phyloP scores from a whole-genome alignment of 192 early-diverging fungal species.

The Spinellus fusiger region DNA sequence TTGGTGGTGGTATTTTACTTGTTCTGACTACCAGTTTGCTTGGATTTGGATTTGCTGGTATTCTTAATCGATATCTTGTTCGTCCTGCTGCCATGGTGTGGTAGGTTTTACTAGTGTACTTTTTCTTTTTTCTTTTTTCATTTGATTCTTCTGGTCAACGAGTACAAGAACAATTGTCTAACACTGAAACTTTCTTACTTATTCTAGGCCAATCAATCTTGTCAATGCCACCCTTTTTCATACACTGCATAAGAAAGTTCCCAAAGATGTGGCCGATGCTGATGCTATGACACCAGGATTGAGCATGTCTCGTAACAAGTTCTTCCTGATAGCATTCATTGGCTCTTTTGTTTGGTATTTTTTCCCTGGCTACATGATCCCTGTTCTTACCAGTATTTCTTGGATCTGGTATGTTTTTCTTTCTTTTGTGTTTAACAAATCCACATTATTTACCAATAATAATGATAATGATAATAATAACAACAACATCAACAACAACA shows the following conservation, averaged over 20 bases:
- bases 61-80: conserved; percentile 34
- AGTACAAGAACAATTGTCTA: too few relatives aligned
- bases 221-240: conserved; percentile 45
- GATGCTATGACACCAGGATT: conserved; percentile 21
- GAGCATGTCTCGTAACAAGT: conserved; percentile 28
- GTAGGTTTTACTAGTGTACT: background rate
- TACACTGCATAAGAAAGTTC: conserved; percentile 34
- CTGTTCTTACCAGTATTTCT: conserved; percentile 57
- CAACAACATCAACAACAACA: too few relatives aligned
- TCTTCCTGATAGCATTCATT: conserved; percentile 39
- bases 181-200: background rate
- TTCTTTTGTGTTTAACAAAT: too few relatives aligned
- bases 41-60: conserved; percentile 41
- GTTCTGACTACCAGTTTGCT: conserved; percentile 59
- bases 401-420: conserved; percentile 50
- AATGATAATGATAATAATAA: background rate
- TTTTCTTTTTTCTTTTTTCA: too few relatives aligned
- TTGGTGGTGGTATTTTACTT: conserved; percentile 55
- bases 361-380: conserved; percentile 64
- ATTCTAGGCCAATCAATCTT: conserved; percentile 41
- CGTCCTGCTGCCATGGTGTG: conserved; percentile 40
- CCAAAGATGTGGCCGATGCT: conserved; percentile 20
- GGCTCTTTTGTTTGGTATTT: conserved; percentile 48
- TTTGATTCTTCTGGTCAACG: too few relatives aligned
- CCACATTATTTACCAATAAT: conserved; percentile 31